Conservation (phyloP, 2,329 filamentous ascomycete species). For the Phialophora macrospora region DNA sequence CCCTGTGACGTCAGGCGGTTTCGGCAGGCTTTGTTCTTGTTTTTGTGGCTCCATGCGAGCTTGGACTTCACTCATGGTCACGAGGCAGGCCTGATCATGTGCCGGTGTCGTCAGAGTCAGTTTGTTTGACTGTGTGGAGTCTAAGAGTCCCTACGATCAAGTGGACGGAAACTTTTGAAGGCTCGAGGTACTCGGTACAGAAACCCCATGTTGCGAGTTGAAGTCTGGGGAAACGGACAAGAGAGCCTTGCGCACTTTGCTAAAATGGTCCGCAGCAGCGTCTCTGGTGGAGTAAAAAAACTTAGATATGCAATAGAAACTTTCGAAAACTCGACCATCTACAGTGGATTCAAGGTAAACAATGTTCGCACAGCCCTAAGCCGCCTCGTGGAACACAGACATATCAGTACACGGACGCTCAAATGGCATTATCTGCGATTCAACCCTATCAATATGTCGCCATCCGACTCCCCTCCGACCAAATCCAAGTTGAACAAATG, state of each 20-base stretch:
- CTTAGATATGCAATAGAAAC: background rate
- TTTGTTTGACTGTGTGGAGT: background rate
- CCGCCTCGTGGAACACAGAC: background rate
- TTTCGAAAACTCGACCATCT: background rate
- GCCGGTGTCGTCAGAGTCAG: conserved; percentile 2
- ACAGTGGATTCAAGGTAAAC: background rate
- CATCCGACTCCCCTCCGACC: conserved; percentile 63
- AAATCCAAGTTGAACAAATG: conserved; percentile 63
- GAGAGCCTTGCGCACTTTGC: background rate
- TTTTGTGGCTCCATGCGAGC: conserved; percentile 27
- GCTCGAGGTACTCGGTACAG: background rate
- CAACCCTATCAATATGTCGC: conserved; percentile 59
- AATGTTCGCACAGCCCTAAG: background rate
- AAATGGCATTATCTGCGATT: conserved; percentile 50
- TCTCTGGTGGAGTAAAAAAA: background rate
- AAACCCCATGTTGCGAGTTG: background rate
- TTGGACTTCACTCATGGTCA: conserved; percentile 21
- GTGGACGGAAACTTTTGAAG: background rate
- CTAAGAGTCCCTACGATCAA: background rate
- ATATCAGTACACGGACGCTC: background rate
- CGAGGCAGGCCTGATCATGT: conserved; percentile 13
- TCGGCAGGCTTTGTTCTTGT: conserved; percentile 27
- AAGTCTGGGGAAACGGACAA: background rate
- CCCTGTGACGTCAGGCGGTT: conserved; percentile 30
- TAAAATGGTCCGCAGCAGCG: background rate